These are phyloP conservation scores for Hypoxylon sp. DNA, from an alignment of 2,329 filamentous ascomycete species.

Conservation along the genomic window DNA sequence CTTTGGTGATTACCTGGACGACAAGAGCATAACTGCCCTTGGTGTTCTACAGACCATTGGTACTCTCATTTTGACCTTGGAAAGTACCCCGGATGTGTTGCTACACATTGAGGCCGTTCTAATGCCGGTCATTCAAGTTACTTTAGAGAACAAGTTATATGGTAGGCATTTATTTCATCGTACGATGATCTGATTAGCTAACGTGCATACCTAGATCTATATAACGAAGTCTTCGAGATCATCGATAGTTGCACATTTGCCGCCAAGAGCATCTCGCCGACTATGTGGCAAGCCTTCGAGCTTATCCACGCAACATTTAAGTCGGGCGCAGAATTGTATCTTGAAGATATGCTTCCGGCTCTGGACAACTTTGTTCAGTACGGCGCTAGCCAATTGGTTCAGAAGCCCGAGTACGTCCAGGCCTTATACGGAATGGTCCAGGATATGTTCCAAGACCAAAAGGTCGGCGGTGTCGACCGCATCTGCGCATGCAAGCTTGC, in stretches of 20 bases:
- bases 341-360: constrained; percentile 98
- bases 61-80: constrained; percentile 94
- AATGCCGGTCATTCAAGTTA: constrained; percentile 97
- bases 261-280: constrained; percentile 93
- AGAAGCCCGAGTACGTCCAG: constrained; percentile 88
- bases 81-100: constrained; percentile 96
- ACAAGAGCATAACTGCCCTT: constrained; percentile 98
- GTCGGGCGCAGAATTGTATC: constrained; percentile 93
- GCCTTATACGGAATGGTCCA: constrained; percentile 94
- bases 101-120: constrained; percentile 94
- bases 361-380: constrained; percentile 98
- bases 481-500: constrained; percentile 98
- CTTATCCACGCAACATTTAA: constrained; percentile 98
- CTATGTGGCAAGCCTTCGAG: constrained; percentile 99
- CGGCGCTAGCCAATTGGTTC: constrained; percentile 82
- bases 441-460: constrained; percentile 93
- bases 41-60: constrained; percentile 98
- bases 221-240: constrained; percentile 99
- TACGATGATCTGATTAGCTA: constrained; percentile 44
- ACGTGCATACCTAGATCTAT: constrained; percentile 74
- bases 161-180: constrained; percentile 64
- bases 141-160: constrained; percentile 97
- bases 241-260: constrained; percentile 99
- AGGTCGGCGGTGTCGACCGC: constrained; percentile 92
- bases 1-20: constrained; percentile 93